phyloP scores from a whole-genome alignment of 148 eudicot species.

The Diospyros lotus region DNA sequence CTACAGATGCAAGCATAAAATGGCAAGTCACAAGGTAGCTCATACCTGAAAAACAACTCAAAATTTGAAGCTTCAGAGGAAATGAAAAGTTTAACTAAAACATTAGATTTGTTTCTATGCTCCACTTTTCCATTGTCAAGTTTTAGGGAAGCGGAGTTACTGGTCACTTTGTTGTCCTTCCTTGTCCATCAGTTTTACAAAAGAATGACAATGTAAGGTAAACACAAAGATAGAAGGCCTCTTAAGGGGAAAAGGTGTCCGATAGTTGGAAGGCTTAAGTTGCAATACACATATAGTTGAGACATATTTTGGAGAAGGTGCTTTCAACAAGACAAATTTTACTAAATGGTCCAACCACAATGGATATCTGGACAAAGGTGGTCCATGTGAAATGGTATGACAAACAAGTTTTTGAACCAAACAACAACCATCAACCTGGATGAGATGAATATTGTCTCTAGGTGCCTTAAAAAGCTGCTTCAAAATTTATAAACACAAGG shows the following conservation, averaged over 20 bases:
- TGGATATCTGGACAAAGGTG: constrained; percentile 2
- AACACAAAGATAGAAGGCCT: neutral
- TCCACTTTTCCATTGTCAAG: neutral
- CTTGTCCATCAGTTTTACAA: neutral
- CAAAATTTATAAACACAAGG: neutral
- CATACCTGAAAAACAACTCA: too few species aligned
- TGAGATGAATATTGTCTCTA: neutral
- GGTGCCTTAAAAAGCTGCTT: neutral
- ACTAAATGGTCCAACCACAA: constrained; percentile 10
- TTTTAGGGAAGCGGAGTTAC: neutral
- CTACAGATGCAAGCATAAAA: neutral
- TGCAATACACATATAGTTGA: too few species aligned
- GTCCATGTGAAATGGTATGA: constrained; percentile 7
- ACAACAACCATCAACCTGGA: neutral
- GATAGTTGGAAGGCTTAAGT: too few species aligned
- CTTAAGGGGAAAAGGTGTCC: neutral
- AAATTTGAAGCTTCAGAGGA: neutral
- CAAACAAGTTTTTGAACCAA: constrained; percentile 4
- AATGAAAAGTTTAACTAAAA: neutral
- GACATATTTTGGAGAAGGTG: neutral
- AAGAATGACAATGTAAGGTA: neutral
- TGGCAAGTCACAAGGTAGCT: too few species aligned
- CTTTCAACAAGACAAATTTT: constrained; percentile 11
- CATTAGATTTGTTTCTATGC: neutral
- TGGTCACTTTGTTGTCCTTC: neutral